These are phyloP conservation scores for Clitopilus passeckerianus DNA, from an alignment of 768 basidiomycete genomes.

Conservation along the genomic window DNA sequence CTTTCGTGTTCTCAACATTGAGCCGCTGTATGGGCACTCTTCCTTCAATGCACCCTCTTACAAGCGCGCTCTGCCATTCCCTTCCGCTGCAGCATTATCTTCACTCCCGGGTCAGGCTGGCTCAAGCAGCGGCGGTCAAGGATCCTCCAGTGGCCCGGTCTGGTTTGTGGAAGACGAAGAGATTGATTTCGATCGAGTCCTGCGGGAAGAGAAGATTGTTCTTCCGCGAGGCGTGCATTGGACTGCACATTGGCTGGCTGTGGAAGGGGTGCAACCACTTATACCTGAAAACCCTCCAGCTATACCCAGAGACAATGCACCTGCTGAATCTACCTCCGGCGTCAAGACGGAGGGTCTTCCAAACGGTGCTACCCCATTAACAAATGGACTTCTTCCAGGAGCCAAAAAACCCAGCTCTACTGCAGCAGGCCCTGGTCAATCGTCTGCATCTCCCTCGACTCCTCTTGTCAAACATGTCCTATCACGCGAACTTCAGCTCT, in stretches of 20 bases:
- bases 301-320: constrained; percentile 39
- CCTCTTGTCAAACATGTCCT: constrained; percentile 89
- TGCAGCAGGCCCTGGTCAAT: not conserved
- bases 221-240: constrained; percentile 79
- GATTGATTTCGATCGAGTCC: constrained; percentile 89
- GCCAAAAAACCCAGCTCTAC: not conserved
- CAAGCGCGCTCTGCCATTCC: constrained; percentile 53
- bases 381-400: constrained; percentile 5
- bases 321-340: constrained; percentile 20
- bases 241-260: constrained; percentile 97
- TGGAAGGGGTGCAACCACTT: constrained; percentile 96
- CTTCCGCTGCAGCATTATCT: constrained; percentile 20
- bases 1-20: constrained; percentile 90
- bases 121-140: not conserved
- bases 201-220: constrained; percentile 81
- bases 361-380: constrained; percentile 12
- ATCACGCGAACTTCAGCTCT: constrained; percentile 90
- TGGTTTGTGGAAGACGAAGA: constrained; percentile 97
- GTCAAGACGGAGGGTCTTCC: constrained; percentile 23
- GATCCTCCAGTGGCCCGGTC: constrained; percentile 35
- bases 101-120: constrained; percentile 26
- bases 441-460: constrained; percentile 19
- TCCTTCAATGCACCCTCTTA: constrained; percentile 59
- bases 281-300: constrained; percentile 95
- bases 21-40: constrained; percentile 88